Evolutionary conservation across 257 asterid genomes (phyloP), one percentile per base, ranked within the genome.

Genomic region (Leonotis leonurus): DNA sequence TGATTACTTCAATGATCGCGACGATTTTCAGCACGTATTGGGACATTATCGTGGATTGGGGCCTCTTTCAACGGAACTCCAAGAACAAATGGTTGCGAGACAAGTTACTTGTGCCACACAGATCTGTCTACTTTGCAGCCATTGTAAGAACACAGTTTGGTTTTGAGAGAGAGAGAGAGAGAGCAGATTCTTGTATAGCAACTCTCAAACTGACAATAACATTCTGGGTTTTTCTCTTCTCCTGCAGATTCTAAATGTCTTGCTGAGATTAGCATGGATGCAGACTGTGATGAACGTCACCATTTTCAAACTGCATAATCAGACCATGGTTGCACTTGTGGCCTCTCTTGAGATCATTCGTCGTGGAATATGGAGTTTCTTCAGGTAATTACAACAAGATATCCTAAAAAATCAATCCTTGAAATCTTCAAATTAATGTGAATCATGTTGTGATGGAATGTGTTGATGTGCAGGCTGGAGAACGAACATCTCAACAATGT

Each of bases 401-500:
- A 41, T n/a, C 43, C 32, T 50, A 48, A 17, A 10, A n/a, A n/a
- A n/a, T n/a, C 1, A 20, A 14, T 22, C 10, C 36, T 43, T 13
- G 14, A n/a, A 33, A 1, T 24, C 21, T 26, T 1, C 9, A 10
- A 11, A 1, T 53, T 8, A 49, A 46, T 26, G 27, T 50, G 6
- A n/a, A 21, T 9, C 14, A 1, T 22, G 33, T n/a, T 12, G 18
- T 24, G 20, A 48, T 48, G 54, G n/a, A 48, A 48, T 3, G 54
- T 52, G 8, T 37, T 43, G 22, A 56, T 66, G 8, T 51, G 60
- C 80, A 83, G 90, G 77, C 70, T 86, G 70, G 95, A 86, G 76
- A 86, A 86, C 39, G 95, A 86, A 49, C 95, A 86, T 67, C 78
- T 86, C 2, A 86, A 86, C 78, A 86, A 86, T 60, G 90, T 83